phyloP scores from a whole-genome alignment of 2,329 filamentous ascomycete genomes.

The Apiospora pterosperma region DNA sequence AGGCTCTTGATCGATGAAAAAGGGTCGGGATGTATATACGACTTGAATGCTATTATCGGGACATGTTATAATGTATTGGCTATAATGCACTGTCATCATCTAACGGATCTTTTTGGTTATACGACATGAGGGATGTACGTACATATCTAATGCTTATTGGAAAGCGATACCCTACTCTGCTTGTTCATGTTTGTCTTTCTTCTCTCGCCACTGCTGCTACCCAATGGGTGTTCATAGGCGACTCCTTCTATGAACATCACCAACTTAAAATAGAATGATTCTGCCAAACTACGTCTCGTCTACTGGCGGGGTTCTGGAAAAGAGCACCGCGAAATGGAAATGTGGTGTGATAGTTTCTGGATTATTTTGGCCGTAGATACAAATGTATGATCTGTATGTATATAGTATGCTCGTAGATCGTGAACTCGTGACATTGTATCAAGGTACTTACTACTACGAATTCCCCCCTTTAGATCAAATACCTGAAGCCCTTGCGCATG shows the following conservation, averaged over 20 bases:
- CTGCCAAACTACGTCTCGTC: background rate
- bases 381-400: background rate
- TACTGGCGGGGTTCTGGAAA: background rate
- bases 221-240: background rate
- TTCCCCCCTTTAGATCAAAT: slow-evolving; percentile 33
- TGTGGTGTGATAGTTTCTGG: no score
- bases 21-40: background rate
- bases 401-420: background rate
- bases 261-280: background rate
- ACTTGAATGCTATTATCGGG: no score
- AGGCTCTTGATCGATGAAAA: slow-evolving; percentile 50
- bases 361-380: background rate
- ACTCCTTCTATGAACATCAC: background rate
- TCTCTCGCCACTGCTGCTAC: background rate
- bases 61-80: no score
- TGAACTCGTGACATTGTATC: background rate
- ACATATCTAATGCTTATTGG: background rate
- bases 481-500: slow-evolving; percentile 46
- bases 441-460: background rate
- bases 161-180: background rate
- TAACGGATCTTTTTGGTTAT: background rate
- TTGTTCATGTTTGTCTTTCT: background rate
- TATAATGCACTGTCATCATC: no score
- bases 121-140: background rate
- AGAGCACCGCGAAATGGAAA: no score